A percentile compares a stretch with the other conserved stretches of the same genome.
These are phyloP conservation scores for Lophiostoma macrostomum DNA, from an alignment of 495 filamentous ascomycete genomes.

Conservation along the genomic window DNA sequence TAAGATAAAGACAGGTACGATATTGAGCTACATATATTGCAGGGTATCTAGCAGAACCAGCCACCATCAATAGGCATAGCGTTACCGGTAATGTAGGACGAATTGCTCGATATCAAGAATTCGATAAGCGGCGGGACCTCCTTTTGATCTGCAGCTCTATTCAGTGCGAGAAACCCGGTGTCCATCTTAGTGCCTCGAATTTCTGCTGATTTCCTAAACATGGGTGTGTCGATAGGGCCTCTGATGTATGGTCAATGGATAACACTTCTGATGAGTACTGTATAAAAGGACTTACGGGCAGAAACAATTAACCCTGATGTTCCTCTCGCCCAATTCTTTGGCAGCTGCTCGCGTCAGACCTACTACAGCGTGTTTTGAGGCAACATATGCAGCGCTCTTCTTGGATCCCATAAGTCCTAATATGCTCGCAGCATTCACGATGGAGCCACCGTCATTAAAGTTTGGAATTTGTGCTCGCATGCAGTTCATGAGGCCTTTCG, in stretches of 20 bases:
- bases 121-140: conserved; percentile 37
- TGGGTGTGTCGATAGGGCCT: conserved; percentile 32
- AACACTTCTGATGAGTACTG: no score
- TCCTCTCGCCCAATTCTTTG: conserved; percentile 52
- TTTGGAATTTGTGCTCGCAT: conserved; percentile 33
- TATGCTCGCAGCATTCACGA: conserved; percentile 59
- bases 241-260: conserved; percentile 4
- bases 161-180: conserved; percentile 19
- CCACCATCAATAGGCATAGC: conserved; percentile 38
- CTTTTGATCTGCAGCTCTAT: conserved; percentile 22
- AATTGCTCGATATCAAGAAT: conserved; percentile 35
- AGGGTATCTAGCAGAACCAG: conserved; percentile 27
- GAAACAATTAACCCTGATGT: conserved; percentile 57
- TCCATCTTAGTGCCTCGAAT: conserved; percentile 21
- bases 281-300: conserved; percentile 38
- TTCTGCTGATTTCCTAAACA: conserved; percentile 24
- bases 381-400: conserved; percentile 52
- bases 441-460: conserved; percentile 34
- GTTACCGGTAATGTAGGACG: conserved; percentile 36
- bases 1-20: no score
- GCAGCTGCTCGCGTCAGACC: conserved; percentile 61
- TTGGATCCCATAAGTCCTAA: conserved; percentile 53
- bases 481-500: conserved; percentile 37
- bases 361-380: conserved; percentile 54
- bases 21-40: neutral